A percentile compares a stretch with the other conserved stretches of the same genome.
phyloP scores from a whole-genome alignment of 2,329 filamentous ascomycete species.

The Epichloe festucae region DNA sequence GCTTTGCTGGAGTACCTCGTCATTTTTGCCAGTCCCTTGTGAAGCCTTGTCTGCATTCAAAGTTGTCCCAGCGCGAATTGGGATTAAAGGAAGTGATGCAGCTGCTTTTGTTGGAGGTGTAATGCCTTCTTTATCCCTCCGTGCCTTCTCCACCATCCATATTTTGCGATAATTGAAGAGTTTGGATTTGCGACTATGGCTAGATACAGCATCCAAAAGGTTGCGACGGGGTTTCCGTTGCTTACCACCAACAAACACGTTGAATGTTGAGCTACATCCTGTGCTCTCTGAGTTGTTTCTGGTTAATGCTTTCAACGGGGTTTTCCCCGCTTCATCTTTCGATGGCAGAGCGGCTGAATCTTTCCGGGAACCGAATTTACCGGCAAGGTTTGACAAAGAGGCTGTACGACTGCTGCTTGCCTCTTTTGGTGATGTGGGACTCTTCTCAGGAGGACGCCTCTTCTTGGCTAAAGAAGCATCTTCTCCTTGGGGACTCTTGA shows the following conservation, averaged over 20 bases:
- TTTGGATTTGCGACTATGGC: conserved; percentile 28
- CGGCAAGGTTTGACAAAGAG: background rate
- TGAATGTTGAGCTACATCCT: conserved; percentile 12
- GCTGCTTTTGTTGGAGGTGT: background rate
- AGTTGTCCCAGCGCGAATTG: background rate
- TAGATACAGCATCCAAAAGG: conserved; percentile 26
- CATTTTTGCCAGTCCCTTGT: background rate
- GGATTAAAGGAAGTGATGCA: background rate
- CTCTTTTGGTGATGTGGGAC: background rate
- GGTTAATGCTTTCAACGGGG: background rate
- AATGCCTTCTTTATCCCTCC: conserved; percentile 5
- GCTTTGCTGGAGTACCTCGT: background rate
- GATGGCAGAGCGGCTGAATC: background rate
- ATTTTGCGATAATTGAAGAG: conserved; percentile 19
- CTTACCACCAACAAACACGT: conserved; percentile 34
- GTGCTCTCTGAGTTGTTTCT: background rate
- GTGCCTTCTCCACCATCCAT: conserved; percentile 4
- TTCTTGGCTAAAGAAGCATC: background rate
- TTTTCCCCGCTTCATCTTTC: background rate
- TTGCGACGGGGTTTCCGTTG: conserved; percentile 21
- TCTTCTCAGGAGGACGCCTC: background rate
- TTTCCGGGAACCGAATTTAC: background rate
- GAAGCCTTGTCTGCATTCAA: background rate
- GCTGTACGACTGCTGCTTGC: background rate
- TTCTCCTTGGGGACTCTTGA: background rate